Evolutionary conservation across 2,329 filamentous ascomycete species (phyloP), one percentile per base, ranked within the genome.

Genomic region (Penicillium fuscoglaucum): DNA sequence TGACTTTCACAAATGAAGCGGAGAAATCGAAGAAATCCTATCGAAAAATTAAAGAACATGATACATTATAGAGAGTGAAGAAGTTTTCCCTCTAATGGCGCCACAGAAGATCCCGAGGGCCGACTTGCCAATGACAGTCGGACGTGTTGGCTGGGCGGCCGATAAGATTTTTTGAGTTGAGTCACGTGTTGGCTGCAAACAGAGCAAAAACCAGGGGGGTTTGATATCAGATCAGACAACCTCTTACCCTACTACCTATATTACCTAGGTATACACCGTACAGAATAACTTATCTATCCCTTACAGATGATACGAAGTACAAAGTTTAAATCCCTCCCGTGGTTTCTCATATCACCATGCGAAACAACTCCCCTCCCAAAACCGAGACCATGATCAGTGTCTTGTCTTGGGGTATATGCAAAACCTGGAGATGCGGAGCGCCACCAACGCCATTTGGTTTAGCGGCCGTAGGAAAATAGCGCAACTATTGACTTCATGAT

Each of bases 391-490:
- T 5, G 29, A 31, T 21, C 19, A 21, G 19, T 21, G 19, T 21
- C 19, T 21, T 21, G 19, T 15, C n/a, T 31, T 46, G 6, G 10
- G n/a, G n/a, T 21, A 33, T 47, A 4, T 24, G 12, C 7, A 10
- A 33, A 21, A 33, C n/a, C 45, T 41, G 51, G n/a, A 53, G 51
- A 53, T 37, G 50, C 10, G 28, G 40, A 60, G 45, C 53, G 57
- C 53, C 59, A 61, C 59, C 59, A 59, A 57, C 47, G 54, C 54
- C 43, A 50, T 53, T 17, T n/a, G 46, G 43, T 19, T 46, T 52
- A 57, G 50, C 39, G 53, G 44, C 46, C 50, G 43, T 41, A 26
- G 19, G 26, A 52, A 52, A 47, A 24, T 44, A 54, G 10, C 54
- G 45, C 45, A 53, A 29, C 8, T 17, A 13, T 21, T 19, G 21